Base-by-base conservation (phyloP, 495 filamentous ascomycete species). In the Lasiosphaeris hirsuta region DNA sequence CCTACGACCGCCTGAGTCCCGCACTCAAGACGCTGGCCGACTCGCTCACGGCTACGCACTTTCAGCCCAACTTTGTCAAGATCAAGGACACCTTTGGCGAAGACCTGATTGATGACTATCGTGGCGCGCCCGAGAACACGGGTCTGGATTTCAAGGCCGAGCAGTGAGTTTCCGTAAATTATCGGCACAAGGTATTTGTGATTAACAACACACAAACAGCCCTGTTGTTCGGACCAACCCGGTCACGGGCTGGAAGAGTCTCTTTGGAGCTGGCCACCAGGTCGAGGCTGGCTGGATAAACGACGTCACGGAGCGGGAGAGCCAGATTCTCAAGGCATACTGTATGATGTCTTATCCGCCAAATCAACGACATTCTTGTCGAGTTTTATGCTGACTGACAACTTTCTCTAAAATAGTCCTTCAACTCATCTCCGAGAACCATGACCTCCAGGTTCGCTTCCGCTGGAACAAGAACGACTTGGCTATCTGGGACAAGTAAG, bases 171-270 rank as follows among this genome's bases (percentile, higher is more conserved):
- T 33, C 36, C 10, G 19, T 34, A n/a, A n/a, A 49, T 18, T 38
- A 34, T 41, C 38, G 34, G 19, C 19, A 30, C 44, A 35, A 37
- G 39, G 13, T 10, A 35, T n/a, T 35, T 17, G 18, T 54, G 39
- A 54, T 19, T 14, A 14, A 30, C 80, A 7, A 75, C 82, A 75
- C 84, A 36, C 73, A 69, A 8, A 79, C 77, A 38, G 81, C 62
- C 84, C 86, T 0, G 78, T 89, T 3, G 74, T 90, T 36, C 84
- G 88, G 3, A 90, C 86, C 8, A 89, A 90, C 62, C 88, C 88
- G 0, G 83, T 89, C 1, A 88, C 86, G 0, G 86, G 87, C 7
- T 90, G 87, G 86, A 90, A 90, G 63, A 77, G 72, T 11, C 68
- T 90, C 8, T 90, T 83, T 60, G 83, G 80, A 6, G 78, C 84